These are phyloP conservation scores for Adansonia rubrostipa DNA, from an alignment of 441 rosid genomes.

Conservation along the genomic window DNA sequence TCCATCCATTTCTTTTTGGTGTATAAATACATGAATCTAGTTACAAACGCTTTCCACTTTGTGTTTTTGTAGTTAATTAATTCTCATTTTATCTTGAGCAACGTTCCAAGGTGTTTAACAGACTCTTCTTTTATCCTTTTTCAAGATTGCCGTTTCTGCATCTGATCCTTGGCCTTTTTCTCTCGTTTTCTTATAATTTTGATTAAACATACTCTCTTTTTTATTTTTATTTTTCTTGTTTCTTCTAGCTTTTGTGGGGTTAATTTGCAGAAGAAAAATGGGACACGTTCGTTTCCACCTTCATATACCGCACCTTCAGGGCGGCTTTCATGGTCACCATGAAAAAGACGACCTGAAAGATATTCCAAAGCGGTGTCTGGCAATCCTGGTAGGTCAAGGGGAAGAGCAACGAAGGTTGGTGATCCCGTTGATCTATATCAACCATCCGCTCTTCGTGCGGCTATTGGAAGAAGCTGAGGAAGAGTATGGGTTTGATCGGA, in stretches of 20 bases:
- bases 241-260: neutral
- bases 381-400: conserved; percentile 79
- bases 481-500: conserved; percentile 74
- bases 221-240: too few relatives aligned
- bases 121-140: conserved; percentile 75
- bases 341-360: conserved; percentile 38
- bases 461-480: conserved; percentile 34
- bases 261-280: too few relatives aligned
- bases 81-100: conserved; percentile 68
- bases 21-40: conserved; percentile 17
- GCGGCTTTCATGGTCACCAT: conserved; percentile 34
- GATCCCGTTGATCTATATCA: conserved; percentile 72
- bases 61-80: conserved; percentile 10
- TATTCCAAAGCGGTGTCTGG: conserved; percentile 76
- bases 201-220: too few relatives aligned
- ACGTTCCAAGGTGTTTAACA: conserved; percentile 72
- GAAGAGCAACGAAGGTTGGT: conserved; percentile 72
- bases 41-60: too few relatives aligned
- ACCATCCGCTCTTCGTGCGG: conserved; percentile 70
- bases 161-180: conserved; percentile 87
- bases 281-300: conserved; percentile 46
- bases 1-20: neutral
- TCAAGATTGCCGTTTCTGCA: conserved; percentile 65
- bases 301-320: conserved; percentile 45
- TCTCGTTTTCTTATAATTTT: conserved; percentile 41